Percentiles rank a stretch among this genome's conserved stretches.
phyloP scores from a whole-genome alignment of 176 grass and related monocot species.

The Oryza meyeriana region DNA sequence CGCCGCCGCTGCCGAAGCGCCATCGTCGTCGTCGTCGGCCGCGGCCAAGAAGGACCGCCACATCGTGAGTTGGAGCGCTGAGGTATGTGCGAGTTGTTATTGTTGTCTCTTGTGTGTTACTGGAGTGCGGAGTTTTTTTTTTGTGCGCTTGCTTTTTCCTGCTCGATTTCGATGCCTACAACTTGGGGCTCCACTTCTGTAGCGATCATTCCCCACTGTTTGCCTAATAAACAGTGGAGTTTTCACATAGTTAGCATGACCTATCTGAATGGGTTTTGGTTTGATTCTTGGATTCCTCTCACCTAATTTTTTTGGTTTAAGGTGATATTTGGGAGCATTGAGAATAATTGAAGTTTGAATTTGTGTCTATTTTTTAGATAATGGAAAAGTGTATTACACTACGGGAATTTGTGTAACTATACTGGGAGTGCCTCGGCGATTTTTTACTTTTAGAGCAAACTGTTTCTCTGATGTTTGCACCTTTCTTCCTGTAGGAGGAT shows the following conservation, averaged over 20 bases:
- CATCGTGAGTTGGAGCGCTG: conserved; percentile 73
- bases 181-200: background rate
- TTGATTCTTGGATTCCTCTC: background rate
- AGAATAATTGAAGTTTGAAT: background rate
- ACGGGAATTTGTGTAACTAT: background rate
- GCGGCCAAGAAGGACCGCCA: conserved; percentile 80
- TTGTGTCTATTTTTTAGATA: background rate
- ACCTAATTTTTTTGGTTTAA: background rate
- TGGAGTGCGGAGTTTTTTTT: background rate
- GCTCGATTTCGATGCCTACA: conserved; percentile 17
- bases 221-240: background rate
- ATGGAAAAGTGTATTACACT: background rate
- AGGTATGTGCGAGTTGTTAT: conserved; percentile 38
- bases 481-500: conserved; percentile 68
- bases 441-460: background rate
- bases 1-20: background rate
- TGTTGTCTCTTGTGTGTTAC: background rate
- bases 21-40: conserved; percentile 5
- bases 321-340: background rate
- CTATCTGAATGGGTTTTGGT: background rate
- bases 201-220: background rate
- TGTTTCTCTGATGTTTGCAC: conserved; percentile 19
- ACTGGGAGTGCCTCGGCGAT: background rate
- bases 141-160: background rate
- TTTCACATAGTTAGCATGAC: background rate